These are phyloP conservation scores for Pistacia vera DNA, from an alignment of 345 rosid genomes.

Conservation along the genomic window DNA sequence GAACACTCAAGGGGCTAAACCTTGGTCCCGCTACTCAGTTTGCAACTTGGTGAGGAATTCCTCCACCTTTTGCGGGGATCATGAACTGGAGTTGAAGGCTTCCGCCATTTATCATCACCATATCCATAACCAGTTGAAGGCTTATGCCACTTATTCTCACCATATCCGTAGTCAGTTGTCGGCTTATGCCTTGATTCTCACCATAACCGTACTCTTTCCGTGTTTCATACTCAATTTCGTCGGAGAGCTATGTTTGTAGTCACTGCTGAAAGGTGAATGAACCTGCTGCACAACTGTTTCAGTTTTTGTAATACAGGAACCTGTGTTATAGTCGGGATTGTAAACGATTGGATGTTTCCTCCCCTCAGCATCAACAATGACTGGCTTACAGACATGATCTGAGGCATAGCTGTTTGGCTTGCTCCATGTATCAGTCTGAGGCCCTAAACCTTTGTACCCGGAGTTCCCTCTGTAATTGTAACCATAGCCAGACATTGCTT, in stretches of 20 bases:
- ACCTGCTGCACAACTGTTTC: constrained; percentile 24
- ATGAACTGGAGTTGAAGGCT: constrained; percentile 24
- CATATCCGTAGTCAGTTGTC: neutral
- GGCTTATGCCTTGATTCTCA: constrained; percentile 16
- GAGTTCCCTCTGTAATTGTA: constrained; percentile 16
- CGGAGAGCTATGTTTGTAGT: constrained; percentile 12
- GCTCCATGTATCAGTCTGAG: constrained; percentile 24
- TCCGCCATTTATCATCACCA: constrained; percentile 18
- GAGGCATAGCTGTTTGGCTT: constrained; percentile 25
- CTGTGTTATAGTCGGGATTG: constrained; percentile 5
- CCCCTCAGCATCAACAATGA: constrained; percentile 39
- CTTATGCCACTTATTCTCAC: constrained; percentile 19
- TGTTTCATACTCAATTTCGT: constrained; percentile 16
- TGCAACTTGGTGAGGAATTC: constrained; percentile 32
- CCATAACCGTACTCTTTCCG: constrained; percentile 8
- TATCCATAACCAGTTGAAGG: constrained; percentile 5
- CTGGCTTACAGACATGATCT: constrained; percentile 41
- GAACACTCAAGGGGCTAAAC: constrained; percentile 26
- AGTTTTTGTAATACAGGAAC: constrained; percentile 22
- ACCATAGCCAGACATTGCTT: constrained; percentile 32
- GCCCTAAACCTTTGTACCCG: constrained; percentile 16
- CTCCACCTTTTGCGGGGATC: constrained; percentile 24
- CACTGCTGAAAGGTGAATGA: constrained; percentile 18
- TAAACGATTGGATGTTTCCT: constrained; percentile 36
- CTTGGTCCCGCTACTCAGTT: constrained; percentile 34